Evolutionary conservation across 225 moss, liverwort and hornwort genomes (phyloP).

Genomic region (Bryum argenteum): DNA sequence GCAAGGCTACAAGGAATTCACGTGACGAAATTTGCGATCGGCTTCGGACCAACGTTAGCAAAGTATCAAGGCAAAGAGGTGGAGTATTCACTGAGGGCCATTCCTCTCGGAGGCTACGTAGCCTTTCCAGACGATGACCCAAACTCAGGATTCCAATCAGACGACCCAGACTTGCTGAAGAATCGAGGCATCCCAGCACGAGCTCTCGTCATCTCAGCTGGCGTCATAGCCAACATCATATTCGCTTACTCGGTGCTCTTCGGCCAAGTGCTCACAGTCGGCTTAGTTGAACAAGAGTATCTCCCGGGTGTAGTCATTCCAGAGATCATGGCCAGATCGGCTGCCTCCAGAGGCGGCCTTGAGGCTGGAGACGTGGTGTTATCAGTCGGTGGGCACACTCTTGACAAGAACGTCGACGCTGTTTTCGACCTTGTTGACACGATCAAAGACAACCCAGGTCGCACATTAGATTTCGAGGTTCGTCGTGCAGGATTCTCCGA

Average conservation of each 20-base stretch:
- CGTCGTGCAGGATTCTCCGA: conserved; percentile 51
- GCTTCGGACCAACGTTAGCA: conserved; percentile 87
- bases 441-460: conserved; percentile 76
- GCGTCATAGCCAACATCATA: conserved; percentile 81
- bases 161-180: conserved; percentile 89
- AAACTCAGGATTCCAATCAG: conserved; percentile 60
- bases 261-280: conserved; percentile 74
- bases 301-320: conserved; percentile 88
- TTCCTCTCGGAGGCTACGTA: conserved; percentile 91
- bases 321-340: conserved; percentile 77
- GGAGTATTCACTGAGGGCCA: conserved; percentile 83
- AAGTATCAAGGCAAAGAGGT: conserved; percentile 76
- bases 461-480: conserved; percentile 54
- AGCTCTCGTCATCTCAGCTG: conserved; percentile 90
- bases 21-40: conserved; percentile 92
- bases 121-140: conserved; percentile 97
- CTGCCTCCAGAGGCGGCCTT: conserved; percentile 76
- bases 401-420: conserved; percentile 60
- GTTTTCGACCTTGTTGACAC: conserved; percentile 87
- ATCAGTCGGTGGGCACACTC: conserved; percentile 63
- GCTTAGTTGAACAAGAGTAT: conserved; percentile 84
- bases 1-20: conserved; percentile 85
- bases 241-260: conserved; percentile 88
- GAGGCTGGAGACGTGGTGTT: conserved; percentile 77
- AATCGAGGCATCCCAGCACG: conserved; percentile 78